Evolutionary conservation across 2,329 filamentous ascomycete species (phyloP).

Genomic region (Aspergillus transmontanensis): DNA sequence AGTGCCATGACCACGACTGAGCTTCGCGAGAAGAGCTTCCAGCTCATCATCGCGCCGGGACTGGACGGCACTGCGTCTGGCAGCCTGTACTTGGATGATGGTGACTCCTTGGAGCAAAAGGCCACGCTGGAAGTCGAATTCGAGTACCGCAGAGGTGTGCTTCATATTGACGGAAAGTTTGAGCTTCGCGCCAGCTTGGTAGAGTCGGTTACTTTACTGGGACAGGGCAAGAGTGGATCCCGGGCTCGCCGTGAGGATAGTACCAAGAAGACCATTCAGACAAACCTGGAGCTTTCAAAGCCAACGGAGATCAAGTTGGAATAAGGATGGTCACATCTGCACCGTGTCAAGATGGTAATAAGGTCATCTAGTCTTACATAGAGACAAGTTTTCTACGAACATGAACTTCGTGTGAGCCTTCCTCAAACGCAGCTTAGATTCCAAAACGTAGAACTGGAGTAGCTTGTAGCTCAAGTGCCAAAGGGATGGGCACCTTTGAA

Average conservation of each 20-base stretch:
- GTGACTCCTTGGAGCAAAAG: conserved; percentile 64
- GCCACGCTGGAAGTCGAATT: conserved; percentile 62
- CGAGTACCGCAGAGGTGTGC: conserved; percentile 55
- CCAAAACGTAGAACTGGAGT: not conserved
- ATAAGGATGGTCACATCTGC: not conserved
- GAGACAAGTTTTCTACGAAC: not conserved
- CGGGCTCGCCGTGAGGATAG: conserved; percentile 18
- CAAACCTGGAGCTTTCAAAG: conserved; percentile 18
- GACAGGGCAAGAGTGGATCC: conserved; percentile 21
- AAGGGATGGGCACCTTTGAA: not conserved
- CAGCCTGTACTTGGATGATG: conserved; percentile 76
- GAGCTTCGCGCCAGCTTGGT: conserved; percentile 32
- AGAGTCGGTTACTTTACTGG: conserved; percentile 38
- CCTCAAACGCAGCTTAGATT: not conserved
- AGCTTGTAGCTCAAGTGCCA: not conserved
- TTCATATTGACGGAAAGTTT: conserved; percentile 33
- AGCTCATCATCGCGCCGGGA: conserved; percentile 69
- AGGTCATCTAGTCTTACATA: not conserved
- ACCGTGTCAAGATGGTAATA: not conserved
- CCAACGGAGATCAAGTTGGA: conserved; percentile 18
- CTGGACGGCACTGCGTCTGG: conserved; percentile 65
- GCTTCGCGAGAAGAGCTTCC: conserved; percentile 65
- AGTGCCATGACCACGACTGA: conserved; percentile 64
- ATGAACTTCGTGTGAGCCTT: not conserved
- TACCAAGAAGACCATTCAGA: conserved; percentile 27